Conservation (phyloP, 2,329 filamentous ascomycete species). For the Colletotrichum gigasporum region DNA sequence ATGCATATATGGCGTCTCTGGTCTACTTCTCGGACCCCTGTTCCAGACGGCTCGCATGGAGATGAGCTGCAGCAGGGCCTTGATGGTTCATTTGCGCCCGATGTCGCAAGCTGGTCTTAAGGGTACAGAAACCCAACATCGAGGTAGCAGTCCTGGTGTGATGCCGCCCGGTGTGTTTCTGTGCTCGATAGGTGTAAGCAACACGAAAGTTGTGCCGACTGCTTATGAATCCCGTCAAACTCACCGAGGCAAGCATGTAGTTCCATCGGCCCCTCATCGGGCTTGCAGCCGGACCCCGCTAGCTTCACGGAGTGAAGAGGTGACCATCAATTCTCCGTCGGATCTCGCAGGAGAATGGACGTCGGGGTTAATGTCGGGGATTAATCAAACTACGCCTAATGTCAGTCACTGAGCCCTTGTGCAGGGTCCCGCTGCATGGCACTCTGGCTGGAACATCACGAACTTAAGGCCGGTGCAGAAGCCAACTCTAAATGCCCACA, state of each 20-base stretch:
- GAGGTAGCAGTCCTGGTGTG: too few relatives aligned
- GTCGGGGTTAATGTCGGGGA: conserved; percentile 8
- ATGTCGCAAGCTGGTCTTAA: too few relatives aligned
- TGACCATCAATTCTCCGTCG: too few relatives aligned
- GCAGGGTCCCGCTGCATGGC: background rate
- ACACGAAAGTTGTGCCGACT: background rate
- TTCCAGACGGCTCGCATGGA: too few relatives aligned
- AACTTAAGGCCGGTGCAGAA: conserved; percentile 2
- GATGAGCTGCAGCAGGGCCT: too few relatives aligned
- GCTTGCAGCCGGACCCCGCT: background rate
- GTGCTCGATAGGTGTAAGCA: background rate
- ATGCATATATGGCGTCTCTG: too few relatives aligned
- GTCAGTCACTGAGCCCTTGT: background rate
- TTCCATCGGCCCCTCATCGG: background rate
- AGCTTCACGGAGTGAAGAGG: background rate
- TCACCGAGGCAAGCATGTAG: background rate
- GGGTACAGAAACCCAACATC: too few relatives aligned
- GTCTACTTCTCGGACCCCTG: too few relatives aligned
- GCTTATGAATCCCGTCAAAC: background rate
- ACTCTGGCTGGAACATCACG: conserved; percentile 1
- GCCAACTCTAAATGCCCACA: conserved; percentile 14
- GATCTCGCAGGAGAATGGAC: too few relatives aligned
- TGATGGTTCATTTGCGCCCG: too few relatives aligned
- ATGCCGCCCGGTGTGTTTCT: too few relatives aligned
- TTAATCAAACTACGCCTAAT: background rate